Evolutionary conservation across 75 land plant species (phyloP).

Genomic region (Pinus taeda): DNA sequence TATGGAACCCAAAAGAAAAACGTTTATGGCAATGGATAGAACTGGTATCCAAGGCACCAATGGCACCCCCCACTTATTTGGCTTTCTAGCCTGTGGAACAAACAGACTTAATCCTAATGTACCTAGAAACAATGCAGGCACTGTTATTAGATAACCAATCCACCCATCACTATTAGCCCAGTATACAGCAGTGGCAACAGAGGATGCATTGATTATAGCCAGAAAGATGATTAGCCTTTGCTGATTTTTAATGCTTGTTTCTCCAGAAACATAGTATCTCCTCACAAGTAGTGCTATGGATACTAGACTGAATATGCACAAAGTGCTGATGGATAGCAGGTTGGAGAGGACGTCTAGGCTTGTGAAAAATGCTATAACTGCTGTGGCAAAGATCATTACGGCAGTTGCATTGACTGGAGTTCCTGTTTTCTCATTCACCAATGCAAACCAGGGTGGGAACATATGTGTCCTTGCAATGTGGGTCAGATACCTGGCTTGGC

Average conservation of each 20-base stretch:
- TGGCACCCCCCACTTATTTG: conserved; percentile 79
- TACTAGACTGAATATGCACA: conserved; percentile 81
- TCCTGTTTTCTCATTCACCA: conserved; percentile 47
- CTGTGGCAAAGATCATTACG: no score
- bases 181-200: background rate
- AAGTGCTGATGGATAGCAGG: conserved; percentile 38
- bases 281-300: conserved; percentile 23
- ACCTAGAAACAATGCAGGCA: no score
- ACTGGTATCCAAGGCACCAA: conserved; percentile 68
- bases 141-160: conserved; percentile 21
- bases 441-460: conserved; percentile 74
- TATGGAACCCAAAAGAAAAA: no score
- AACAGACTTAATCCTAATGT: background rate
- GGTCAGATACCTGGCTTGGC: conserved; percentile 78
- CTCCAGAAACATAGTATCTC: conserved; percentile 57
- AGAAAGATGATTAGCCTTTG: conserved; percentile 37
- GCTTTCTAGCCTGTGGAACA: conserved; percentile 51
- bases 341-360: no score
- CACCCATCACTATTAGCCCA: conserved; percentile 63
- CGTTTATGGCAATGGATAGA: no score
- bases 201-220: background rate
- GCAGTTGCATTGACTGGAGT: conserved; percentile 45
- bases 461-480: conserved; percentile 35
- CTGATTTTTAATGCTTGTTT: conserved; percentile 21
- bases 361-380: no score